Percentiles rank a stretch among this genome's conserved stretches.
Conservation (phyloP, 768 basidiomycete genomes). For the Xerocomellus chrysenteron region DNA sequence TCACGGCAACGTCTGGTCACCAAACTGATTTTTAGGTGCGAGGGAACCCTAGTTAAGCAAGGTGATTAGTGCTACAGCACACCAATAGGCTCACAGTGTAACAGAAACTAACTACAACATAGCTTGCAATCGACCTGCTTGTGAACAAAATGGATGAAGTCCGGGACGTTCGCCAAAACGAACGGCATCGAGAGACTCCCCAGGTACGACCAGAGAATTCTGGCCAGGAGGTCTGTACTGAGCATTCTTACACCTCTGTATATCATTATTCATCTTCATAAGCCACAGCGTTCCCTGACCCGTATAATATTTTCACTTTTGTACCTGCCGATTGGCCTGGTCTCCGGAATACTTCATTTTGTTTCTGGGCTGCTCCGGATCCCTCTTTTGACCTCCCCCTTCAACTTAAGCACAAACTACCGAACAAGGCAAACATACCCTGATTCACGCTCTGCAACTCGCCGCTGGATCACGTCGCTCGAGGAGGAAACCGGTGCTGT, state of each 20-base stretch:
- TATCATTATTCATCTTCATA: not conserved
- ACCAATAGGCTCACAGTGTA: too few species aligned
- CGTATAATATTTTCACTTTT: conserved; percentile 38
- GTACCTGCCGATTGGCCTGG: conserved; percentile 56
- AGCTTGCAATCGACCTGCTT: too few species aligned
- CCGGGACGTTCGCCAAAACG: not conserved
- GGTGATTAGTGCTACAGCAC: too few species aligned
- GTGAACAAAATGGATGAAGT: not conserved
- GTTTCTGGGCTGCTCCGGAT: conserved; percentile 66
- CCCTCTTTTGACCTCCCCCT: conserved; percentile 58
- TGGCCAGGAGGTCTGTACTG: conserved; percentile 7
- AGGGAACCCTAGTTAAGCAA: too few species aligned
- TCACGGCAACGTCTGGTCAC: too few species aligned
- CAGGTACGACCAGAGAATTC: not conserved
- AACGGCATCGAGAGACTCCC: not conserved
- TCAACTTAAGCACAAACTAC: conserved; percentile 44
- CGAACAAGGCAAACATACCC: conserved; percentile 37
- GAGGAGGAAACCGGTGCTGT: conserved; percentile 85
- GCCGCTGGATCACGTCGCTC: conserved; percentile 75
- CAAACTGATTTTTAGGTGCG: too few species aligned
- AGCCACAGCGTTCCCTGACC: conserved; percentile 7
- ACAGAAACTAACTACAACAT: too few species aligned
- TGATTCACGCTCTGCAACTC: conserved; percentile 55
- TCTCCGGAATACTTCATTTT: conserved; percentile 50
- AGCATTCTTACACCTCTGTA: too few species aligned